Conservation (phyloP, 257 asterid species). For the Linaria vulgaris region DNA sequence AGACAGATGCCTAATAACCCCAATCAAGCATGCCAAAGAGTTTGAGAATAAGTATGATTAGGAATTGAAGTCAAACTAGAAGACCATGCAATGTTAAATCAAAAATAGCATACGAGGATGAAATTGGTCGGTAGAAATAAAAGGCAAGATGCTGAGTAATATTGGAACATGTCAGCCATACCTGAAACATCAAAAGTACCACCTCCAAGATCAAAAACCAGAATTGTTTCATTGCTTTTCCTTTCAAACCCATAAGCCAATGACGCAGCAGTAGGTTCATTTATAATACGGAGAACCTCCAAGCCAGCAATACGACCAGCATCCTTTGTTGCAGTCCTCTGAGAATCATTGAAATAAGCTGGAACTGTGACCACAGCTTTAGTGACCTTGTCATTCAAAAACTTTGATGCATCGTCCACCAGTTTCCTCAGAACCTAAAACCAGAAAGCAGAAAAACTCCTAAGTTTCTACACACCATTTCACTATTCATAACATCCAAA, state of each 20-base stretch:
- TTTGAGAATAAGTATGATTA: too few species aligned
- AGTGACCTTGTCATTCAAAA: conserved; percentile 83
- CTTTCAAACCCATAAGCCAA: conserved; percentile 90
- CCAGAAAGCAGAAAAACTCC: conserved; percentile 14
- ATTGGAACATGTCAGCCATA: conserved; percentile 22
- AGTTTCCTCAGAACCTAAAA: conserved; percentile 84
- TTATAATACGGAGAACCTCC: conserved; percentile 84
- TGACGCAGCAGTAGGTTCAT: conserved; percentile 93
- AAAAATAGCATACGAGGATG: too few species aligned
- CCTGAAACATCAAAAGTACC: conserved; percentile 96
- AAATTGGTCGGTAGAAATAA: background rate
- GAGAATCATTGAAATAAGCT: conserved; percentile 91
- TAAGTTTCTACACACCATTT: background rate
- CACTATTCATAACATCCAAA: background rate
- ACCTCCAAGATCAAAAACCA: conserved; percentile 91
- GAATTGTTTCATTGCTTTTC: conserved; percentile 79
- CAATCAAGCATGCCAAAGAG: too few species aligned
- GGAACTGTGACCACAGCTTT: conserved; percentile 97
- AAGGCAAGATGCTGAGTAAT: background rate
- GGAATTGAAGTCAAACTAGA: too few species aligned
- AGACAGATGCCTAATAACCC: too few species aligned
- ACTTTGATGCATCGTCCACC: conserved; percentile 94
- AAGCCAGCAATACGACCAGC: conserved; percentile 94
- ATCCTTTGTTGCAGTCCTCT: conserved; percentile 91
- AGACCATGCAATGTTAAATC: too few species aligned